Evolutionary conservation across 331 rosid genomes (phyloP).

Genomic region (Malus hybrid): DNA sequence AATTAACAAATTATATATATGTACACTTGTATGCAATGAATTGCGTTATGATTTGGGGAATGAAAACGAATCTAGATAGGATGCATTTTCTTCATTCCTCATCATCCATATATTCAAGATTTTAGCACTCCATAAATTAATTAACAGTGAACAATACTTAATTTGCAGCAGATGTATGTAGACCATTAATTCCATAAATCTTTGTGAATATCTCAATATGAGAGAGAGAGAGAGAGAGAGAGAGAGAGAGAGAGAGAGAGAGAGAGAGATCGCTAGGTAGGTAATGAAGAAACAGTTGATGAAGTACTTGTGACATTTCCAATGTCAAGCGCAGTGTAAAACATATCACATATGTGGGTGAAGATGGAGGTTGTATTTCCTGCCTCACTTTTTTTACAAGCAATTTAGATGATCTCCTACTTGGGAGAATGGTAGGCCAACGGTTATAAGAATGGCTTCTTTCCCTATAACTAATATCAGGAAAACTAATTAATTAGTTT

Average conservation of each 20-base stretch:
- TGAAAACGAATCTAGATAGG: not conserved
- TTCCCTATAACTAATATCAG: not conserved
- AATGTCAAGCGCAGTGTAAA: constrained; percentile 14
- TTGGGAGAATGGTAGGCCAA: constrained; percentile 46
- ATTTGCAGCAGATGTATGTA: not conserved
- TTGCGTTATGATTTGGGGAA: not conserved
- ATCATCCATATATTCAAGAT: not conserved
- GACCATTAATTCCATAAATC: not conserved
- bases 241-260: constrained; percentile 9
- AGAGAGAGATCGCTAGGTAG: constrained; percentile 12
- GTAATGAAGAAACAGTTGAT: constrained; percentile 41
- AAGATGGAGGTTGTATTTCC: constrained; percentile 17
- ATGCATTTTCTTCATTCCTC: not conserved
- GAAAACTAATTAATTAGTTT: not conserved
- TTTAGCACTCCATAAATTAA: not conserved
- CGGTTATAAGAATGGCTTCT: constrained; percentile 34
- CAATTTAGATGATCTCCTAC: constrained; percentile 31
- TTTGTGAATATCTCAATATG: not conserved
- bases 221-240: not conserved
- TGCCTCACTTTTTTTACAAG: constrained; percentile 47
- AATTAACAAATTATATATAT: not conserved
- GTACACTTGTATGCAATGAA: not conserved
- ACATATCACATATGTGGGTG: constrained; percentile 35
- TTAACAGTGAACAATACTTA: not conserved
- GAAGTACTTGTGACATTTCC: constrained; percentile 19